Evolutionary conservation across 2,329 filamentous ascomycete species (phyloP).

Genomic region (Rhynchosporium agropyri): DNA sequence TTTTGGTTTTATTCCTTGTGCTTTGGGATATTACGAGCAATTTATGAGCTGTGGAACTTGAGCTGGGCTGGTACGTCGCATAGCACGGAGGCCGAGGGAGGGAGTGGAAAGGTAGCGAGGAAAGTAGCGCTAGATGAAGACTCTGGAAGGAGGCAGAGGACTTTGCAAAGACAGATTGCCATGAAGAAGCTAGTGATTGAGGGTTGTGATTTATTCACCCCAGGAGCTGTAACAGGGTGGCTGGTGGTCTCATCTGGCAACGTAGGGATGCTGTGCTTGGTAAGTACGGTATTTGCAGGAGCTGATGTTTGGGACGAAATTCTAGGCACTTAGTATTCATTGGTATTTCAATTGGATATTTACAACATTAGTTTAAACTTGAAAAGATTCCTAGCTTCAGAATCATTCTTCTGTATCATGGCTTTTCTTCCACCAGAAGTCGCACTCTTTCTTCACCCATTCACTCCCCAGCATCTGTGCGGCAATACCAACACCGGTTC

Average conservation of each 20-base stretch:
- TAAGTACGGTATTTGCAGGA: conserved; percentile 63
- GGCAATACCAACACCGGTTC: conserved; percentile 43
- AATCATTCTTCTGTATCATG: conserved; percentile 26
- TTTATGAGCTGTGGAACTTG: conserved; percentile 16
- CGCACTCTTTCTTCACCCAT: conserved; percentile 49
- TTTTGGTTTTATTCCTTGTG: conserved; percentile 64
- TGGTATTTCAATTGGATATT: background rate
- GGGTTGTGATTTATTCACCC: conserved; percentile 62
- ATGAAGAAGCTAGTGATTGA: conserved; percentile 57
- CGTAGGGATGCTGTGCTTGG: conserved; percentile 61
- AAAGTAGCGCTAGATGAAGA: conserved; percentile 33
- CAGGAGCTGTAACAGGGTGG: conserved; percentile 63
- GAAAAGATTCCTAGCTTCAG: background rate
- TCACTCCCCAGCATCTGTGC: conserved; percentile 47
- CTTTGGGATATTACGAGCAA: conserved; percentile 46
- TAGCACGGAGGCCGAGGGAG: background rate
- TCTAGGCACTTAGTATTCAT: background rate
- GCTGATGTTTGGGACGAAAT: conserved; percentile 59
- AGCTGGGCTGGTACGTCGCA: background rate
- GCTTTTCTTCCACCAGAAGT: conserved; percentile 49
- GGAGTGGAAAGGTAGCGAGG: conserved; percentile 1
- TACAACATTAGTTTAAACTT: background rate
- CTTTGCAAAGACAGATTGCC: conserved; percentile 44
- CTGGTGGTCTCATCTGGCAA: conserved; percentile 52
- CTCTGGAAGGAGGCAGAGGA: conserved; percentile 22